Conservation (phyloP, 371 early-diverging fungal species). For the Chytridiales sp. region DNA sequence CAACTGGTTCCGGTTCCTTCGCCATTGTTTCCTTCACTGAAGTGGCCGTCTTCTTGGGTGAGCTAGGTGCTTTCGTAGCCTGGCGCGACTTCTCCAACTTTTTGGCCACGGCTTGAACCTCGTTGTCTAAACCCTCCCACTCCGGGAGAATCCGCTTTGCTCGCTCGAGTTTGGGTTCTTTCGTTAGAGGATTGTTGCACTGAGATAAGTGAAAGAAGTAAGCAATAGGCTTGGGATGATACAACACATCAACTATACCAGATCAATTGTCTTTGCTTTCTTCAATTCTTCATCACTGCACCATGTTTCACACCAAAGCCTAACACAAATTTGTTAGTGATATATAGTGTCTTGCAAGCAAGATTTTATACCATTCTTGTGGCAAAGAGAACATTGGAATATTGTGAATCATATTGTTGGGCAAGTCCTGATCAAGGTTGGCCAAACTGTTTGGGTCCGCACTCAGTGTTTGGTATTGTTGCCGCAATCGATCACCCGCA, state of each 20-base stretch:
- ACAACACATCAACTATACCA: slow-evolving; percentile 55
- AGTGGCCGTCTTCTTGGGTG: neutral
- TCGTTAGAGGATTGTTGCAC: slow-evolving; percentile 97
- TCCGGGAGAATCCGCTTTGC: slow-evolving; percentile 90
- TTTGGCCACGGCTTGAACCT: slow-evolving; percentile 37
- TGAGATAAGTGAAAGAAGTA: slow-evolving; percentile 25
- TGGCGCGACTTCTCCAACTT: slow-evolving; percentile 4
- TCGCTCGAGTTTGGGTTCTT: slow-evolving; percentile 93
- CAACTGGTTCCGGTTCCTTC: too few relatives aligned
- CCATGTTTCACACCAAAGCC: slow-evolving; percentile 91
- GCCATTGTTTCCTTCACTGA: too few relatives aligned
- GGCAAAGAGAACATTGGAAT: slow-evolving; percentile 91
- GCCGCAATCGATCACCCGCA: slow-evolving; percentile 90
- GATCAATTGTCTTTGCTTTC: slow-evolving; percentile 92
- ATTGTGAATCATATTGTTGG: slow-evolving; percentile 90
- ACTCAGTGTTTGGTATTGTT: slow-evolving; percentile 88
- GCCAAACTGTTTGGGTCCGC: slow-evolving; percentile 87
- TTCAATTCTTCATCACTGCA: slow-evolving; percentile 81
- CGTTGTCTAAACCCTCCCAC: slow-evolving; percentile 68
- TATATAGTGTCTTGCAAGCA: neutral
- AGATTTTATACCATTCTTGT: slow-evolving; percentile 73
- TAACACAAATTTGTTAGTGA: neutral
- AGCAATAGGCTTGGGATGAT: neutral
- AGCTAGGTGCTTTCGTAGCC: neutral
- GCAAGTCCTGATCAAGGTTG: slow-evolving; percentile 95